Base-by-base conservation (phyloP, 495 filamentous ascomycete species). In the Aspergillus sparsus region DNA sequence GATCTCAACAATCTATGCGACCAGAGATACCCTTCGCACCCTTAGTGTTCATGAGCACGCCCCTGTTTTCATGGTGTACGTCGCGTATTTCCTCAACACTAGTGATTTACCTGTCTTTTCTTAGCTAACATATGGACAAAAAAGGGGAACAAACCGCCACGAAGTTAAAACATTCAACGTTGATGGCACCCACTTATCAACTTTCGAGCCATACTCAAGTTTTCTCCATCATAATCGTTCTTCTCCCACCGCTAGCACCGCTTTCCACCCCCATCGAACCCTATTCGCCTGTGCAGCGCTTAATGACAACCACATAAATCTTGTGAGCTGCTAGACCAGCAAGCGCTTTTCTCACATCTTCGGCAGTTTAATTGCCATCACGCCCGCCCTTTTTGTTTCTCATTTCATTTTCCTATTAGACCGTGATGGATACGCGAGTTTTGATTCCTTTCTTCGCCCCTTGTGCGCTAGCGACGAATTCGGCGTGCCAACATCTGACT, bases 241-340 rank as follows among this genome's bases (percentile, higher is more conserved):
- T 39, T 81, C 88, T 0, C 88, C 95, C 1, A 95, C 98, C 52
- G 82, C 90, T n/a, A 77, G 88, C 44, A 93, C 93, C 4, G 88
- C 92, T 0, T 99, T 98, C 80, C 94, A 99, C 74, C 94, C 94
- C 5, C 94, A 99, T 68, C 87, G 90, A 15, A 94, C 96, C 78
- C 83, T 98, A 73, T 78, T 99, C 52, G 94, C 91, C 16, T 92
- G 87, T 60, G 88, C 91, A 0, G 90, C 77, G 16, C 63, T 80
- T 60, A 74, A 79, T 56, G 77, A 80, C 64, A 69, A 79, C 51
- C 77, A 80, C 55, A 71, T 80, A 61, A 80, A 80, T 47, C 65
- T 80, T 18, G 74, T 80, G 46, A 68, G 65, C 54, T 80, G 77
- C 62, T 80, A 75, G 69, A 70, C 16, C 18, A 13, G 33, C 21